Evolutionary conservation across 208 protist species (phyloP), one percentile per base, ranked within the genome.

Genomic region (Trypanosoma platydactyli): DNA sequence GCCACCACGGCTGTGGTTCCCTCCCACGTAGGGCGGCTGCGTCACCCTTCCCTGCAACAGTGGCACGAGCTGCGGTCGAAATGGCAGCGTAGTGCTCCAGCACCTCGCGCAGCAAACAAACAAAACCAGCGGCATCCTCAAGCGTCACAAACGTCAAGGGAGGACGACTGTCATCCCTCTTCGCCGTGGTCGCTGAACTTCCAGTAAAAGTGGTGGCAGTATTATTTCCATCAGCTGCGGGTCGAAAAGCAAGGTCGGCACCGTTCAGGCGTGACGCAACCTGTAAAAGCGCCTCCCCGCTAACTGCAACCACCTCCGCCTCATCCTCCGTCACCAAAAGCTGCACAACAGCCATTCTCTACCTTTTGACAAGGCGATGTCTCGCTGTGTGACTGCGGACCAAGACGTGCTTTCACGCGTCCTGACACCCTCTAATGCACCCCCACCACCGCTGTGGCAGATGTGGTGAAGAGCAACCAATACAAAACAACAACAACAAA

Each of bases 231-330:
- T 9, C 4, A 18, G 27, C 11, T n/a, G 7, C 11, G 1, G n/a
- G 4, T 12, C 27, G 18, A 30, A 51, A 12, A 3, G 22, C 16
- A 58, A 67, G 45, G 22, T 5, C 38, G 5, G 18, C 38, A 7
- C 61, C 62, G 40, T 68, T 68, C n/a, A 68, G 50, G 11, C 62
- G 51, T 20, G 62, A 40, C 7, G 62, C 51, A 7, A 68, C 38
- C 16, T 59, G 51, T n/a, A 68, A 40, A 16, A 68, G 24, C 22
- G 62, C 62, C 40, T 51, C 51, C 22, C 50, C 40, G 40, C 38
- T 51, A 15, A 58, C 33, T 35, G n/a, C 6, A 13, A 68, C 51
- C 30, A 38, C 51, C 40, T 68, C 62, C 12, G n/a, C 40, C 51
- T 68, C 62, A 20, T 57, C 62, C n/a, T 6, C 40, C 12, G 51